These are phyloP conservation scores for Pulveroboletus sp. DNA, from an alignment of 768 basidiomycete genomes.

Conservation along the genomic window DNA sequence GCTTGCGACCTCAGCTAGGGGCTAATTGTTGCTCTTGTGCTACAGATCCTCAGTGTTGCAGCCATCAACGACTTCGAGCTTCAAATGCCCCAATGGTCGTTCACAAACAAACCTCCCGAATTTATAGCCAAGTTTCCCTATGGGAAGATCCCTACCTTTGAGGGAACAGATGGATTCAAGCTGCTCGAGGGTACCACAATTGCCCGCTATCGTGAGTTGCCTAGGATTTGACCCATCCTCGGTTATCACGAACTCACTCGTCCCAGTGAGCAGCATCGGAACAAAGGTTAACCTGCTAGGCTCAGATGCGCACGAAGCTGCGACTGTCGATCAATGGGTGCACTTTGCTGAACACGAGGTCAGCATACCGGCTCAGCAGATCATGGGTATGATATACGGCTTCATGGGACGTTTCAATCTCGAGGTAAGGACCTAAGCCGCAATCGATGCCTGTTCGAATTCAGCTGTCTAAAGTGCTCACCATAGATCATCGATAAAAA, in stretches of 20 bases:
- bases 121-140: conserved; percentile 16
- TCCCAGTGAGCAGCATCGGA: conserved; percentile 14
- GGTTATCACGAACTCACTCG: not conserved
- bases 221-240: no score
- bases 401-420: not conserved
- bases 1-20: not conserved
- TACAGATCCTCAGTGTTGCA: conserved; percentile 18
- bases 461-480: not conserved
- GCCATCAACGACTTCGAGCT: conserved; percentile 16
- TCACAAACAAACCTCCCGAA: conserved; percentile 8
- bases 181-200: conserved; percentile 19
- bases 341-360: conserved; percentile 14
- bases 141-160: conserved; percentile 22
- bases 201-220: conserved; percentile 19
- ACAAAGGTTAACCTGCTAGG: conserved; percentile 8
- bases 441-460: no score
- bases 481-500: not conserved
- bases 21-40: not conserved
- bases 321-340: conserved; percentile 10
- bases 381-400: conserved; percentile 1
- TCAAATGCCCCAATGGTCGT: conserved; percentile 11
- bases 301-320: conserved; percentile 6
- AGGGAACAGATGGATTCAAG: conserved; percentile 16
- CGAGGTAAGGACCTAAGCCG: not conserved
- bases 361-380: not conserved